Percentiles rank a stretch among this genome's conserved stretches.
phyloP scores from a whole-genome alignment of 129 eudicot species.

The Tanacetum coccineum region DNA sequence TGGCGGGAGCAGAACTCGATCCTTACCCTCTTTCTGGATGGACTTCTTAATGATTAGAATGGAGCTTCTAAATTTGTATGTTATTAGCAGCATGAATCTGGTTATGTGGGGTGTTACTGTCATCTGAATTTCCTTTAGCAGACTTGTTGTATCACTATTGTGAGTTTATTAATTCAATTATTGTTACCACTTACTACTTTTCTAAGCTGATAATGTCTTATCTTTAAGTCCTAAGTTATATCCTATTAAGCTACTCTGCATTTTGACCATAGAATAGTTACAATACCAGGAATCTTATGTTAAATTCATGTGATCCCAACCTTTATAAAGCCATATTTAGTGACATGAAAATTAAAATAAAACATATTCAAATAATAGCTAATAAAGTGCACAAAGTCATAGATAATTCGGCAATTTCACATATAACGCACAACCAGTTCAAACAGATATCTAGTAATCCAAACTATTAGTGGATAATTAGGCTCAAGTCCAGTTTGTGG shows the following conservation, averaged over 20 bases:
- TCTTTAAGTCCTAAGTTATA: not conserved
- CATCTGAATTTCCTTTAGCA: not conserved
- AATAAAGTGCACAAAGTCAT: not conserved
- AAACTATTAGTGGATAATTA: too few relatives aligned
- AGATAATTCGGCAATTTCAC: not conserved
- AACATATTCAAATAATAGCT: not conserved
- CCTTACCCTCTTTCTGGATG: slow-evolving; percentile 41
- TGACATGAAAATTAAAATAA: not conserved
- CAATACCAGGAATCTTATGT: not conserved
- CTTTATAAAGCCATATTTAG: not conserved
- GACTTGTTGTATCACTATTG: slow-evolving; percentile 13
- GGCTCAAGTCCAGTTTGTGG: too few relatives aligned
- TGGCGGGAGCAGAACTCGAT: slow-evolving; percentile 49
- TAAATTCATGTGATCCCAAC: not conserved
- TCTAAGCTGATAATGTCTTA: not conserved
- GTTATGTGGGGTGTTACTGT: slow-evolving; percentile 1
- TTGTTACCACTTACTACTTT: slow-evolving; percentile 2
- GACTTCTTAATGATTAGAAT: slow-evolving; percentile 8
- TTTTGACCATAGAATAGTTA: not conserved
- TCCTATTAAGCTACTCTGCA: not conserved
- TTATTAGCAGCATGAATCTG: not conserved
- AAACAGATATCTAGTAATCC: not conserved
- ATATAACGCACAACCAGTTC: not conserved
- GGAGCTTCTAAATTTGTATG: not conserved
- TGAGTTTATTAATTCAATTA: slow-evolving; percentile 22